Conservation (phyloP, 306 rosid species). For the Cucumis hystrix region DNA sequence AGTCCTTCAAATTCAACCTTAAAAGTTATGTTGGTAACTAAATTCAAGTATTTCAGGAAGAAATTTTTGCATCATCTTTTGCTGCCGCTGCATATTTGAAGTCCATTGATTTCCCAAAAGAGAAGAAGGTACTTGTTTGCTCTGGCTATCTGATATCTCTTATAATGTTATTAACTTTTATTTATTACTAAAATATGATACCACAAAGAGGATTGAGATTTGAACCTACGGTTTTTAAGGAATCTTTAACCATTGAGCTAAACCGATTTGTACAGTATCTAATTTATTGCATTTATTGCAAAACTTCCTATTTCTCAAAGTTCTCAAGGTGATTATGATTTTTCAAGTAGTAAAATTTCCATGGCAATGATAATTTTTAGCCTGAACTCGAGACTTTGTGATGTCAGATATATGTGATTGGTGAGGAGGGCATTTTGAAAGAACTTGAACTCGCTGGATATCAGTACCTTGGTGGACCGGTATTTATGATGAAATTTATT, state of each 20-base stretch:
- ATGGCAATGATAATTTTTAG: background rate
- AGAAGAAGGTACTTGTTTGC: constrained; percentile 53
- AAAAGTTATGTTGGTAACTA: constrained; percentile 1
- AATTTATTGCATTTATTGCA: background rate
- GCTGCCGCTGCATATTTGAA: constrained; percentile 93
- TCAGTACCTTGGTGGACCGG: constrained; percentile 94
- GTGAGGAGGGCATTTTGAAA: constrained; percentile 96
- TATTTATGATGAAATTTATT: constrained; percentile 19
- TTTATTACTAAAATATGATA: background rate
- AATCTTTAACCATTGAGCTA: background rate
- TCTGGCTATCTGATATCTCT: background rate
- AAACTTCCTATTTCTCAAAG: background rate
- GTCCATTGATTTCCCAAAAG: constrained; percentile 85
- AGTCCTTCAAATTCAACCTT: too few species aligned
- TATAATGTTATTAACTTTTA: background rate
- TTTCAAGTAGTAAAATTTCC: background rate
- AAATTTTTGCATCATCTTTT: constrained; percentile 96
- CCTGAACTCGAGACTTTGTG: constrained; percentile 14
- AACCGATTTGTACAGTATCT: background rate
- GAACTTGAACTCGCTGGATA: constrained; percentile 97
- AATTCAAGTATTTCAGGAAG: constrained; percentile 48
- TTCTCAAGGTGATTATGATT: background rate
- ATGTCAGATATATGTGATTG: constrained; percentile 85
- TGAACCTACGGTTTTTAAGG: background rate
- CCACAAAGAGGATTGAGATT: background rate